Evolutionary conservation across 2,329 filamentous ascomycete genomes (phyloP), one percentile per base, ranked within the genome.

Genomic region (Massarina eburnea): DNA sequence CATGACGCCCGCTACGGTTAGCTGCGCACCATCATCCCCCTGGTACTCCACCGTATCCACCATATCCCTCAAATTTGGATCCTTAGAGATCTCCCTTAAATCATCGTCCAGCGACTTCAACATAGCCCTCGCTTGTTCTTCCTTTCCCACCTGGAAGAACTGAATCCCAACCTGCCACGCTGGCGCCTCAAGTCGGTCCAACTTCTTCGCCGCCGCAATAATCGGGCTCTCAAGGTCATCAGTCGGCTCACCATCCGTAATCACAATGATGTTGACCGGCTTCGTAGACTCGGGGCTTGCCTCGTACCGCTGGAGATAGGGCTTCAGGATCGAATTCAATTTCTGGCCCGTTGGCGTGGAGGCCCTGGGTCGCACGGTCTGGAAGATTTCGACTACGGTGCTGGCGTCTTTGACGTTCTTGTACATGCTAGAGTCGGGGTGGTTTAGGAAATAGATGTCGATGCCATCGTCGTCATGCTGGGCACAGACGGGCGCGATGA

Each of bases 111-210:
- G 76, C 37, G 84, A 77, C 56, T 80, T 74, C 30, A 97, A 75
- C 44, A 86, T 83, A 54, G 77, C 71, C 1, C 78, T 76, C 0
- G 91, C 92, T 0, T 70, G 74, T 1, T 72, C 63, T 57, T 95
- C 89, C 39, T 81, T 78, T 45, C 94, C 92, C 35, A 97, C 88
- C 71, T 96, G 92, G 76, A 97, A 95, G 75, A 97, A 97, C 68
- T 97, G 92, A 45, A 97, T 83, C 26, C 92, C 92, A 8, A 96
- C 76, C 73, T 97, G 94, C 76, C 88, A 88, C 1, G 84, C 79
- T 3, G 86, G 83, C 0, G 90, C 90, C 8, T 84, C 78, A 7
- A 87, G 67, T 41, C 71, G 71, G 61, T 94, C 86, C 24, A 97
- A 80, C 61, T 82, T 84, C 67, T 78, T 79, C 0, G 91, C 92